phyloP scores from a whole-genome alignment of 2,329 filamentous ascomycete species.

The Penicillium verrucosum region DNA sequence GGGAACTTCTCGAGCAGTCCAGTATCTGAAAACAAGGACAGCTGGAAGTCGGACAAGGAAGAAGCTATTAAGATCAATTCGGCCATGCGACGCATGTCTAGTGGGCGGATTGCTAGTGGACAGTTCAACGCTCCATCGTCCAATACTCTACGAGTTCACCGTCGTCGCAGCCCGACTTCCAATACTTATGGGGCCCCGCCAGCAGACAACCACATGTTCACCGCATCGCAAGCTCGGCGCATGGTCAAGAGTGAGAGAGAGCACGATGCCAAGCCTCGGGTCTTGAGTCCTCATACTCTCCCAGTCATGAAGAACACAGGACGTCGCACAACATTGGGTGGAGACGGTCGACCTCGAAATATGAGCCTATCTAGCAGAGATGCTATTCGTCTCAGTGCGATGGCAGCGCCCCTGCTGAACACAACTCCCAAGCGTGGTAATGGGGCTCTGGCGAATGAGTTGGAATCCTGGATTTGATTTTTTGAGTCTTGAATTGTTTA shows the following conservation, averaged over 20 bases:
- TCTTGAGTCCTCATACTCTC: constrained; percentile 60
- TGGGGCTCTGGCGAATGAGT: constrained; percentile 27
- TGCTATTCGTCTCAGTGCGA: constrained; percentile 38
- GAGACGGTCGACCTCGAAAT: constrained; percentile 40
- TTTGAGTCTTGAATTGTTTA: constrained; percentile 8
- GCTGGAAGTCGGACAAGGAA: constrained; percentile 47
- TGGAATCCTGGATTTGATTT: constrained; percentile 9
- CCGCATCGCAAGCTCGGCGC: constrained; percentile 61
- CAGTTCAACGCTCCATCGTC: constrained; percentile 40
- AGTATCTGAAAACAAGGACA: constrained; percentile 49
- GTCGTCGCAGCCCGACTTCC: constrained; percentile 56
- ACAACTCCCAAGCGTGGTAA: constrained; percentile 27
- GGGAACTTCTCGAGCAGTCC: constrained; percentile 35
- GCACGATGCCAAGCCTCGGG: constrained; percentile 52
- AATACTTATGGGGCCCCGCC: constrained; percentile 52
- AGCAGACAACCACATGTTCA: constrained; percentile 60
- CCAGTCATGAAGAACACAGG: constrained; percentile 56
- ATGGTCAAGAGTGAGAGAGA: constrained; percentile 64
- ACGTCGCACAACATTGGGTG: constrained; percentile 43
- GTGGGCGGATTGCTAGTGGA: constrained; percentile 21
- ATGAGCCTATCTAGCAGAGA: constrained; percentile 39
- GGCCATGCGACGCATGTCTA: constrained; percentile 56
- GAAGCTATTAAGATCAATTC: constrained; percentile 55
- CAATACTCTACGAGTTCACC: constrained; percentile 46
- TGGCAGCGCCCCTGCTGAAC: constrained; percentile 36